Evolutionary conservation across 306 rosid species (phyloP).

Genomic region (Trifolium dubium): DNA sequence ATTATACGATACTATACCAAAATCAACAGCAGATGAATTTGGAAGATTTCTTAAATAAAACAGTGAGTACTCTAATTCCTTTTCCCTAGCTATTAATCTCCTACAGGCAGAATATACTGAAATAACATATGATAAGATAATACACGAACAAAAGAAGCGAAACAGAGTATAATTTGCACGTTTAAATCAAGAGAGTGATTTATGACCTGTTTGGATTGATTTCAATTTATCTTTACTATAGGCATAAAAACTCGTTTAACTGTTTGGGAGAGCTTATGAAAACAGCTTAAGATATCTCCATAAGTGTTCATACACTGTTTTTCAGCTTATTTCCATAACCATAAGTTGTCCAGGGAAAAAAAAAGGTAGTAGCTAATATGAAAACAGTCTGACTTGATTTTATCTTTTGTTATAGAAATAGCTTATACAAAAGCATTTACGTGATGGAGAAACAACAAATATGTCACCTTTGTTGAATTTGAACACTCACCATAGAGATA

Average conservation of each 20-base stretch:
- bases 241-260: too few relatives aligned
- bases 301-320: background rate
- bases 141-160: constrained; percentile 1
- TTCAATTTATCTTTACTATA: too few relatives aligned
- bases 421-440: background rate
- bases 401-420: background rate
- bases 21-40: background rate
- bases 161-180: background rate
- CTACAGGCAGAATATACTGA: background rate
- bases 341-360: background rate
- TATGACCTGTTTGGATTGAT: background rate
- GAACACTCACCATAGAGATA: background rate
- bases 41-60: background rate
- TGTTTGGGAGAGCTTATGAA: too few relatives aligned
- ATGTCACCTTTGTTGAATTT: background rate
- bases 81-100: background rate
- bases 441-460: background rate
- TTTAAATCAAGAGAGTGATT: background rate
- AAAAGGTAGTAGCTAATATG: background rate
- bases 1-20: background rate
- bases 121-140: background rate
- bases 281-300: background rate
- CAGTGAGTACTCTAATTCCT: background rate
- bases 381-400: background rate
- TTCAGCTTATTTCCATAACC: background rate